Evolutionary conservation across 345 rosid genomes (phyloP).

Genomic region (Psidium guajava): DNA sequence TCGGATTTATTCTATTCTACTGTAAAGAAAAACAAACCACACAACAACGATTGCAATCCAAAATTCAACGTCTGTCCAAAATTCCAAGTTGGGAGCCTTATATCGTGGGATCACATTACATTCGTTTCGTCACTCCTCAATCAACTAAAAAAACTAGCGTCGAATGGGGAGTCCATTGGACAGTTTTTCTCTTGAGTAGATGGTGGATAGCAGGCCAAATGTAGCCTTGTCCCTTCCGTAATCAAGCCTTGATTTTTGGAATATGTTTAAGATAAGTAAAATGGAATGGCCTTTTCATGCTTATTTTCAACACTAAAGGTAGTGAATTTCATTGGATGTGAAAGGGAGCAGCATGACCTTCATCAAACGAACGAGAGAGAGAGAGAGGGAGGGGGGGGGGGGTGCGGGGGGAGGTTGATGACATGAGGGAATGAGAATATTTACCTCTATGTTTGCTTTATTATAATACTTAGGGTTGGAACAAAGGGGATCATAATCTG

Average conservation of each 20-base stretch:
- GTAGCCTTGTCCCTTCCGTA: background rate
- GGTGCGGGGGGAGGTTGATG: no score
- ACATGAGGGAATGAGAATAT: no score
- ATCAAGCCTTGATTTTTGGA: background rate
- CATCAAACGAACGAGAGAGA: no score
- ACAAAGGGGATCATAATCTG: background rate
- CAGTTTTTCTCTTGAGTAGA: background rate
- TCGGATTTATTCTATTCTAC: background rate
- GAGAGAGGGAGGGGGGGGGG: no score
- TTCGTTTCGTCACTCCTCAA: background rate
- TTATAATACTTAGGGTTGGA: background rate
- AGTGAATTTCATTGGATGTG: no score
- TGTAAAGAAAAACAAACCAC: background rate
- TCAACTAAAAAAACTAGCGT: background rate
- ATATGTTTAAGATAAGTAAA: background rate
- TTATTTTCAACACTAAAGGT: no score
- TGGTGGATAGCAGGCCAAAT: background rate
- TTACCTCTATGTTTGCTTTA: no score
- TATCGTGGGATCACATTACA: background rate
- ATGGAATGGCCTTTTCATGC: no score
- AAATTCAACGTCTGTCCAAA: background rate
- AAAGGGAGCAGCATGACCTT: no score
- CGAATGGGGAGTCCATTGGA: background rate
- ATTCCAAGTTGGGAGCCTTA: background rate
- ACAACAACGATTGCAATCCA: background rate